phyloP scores from a whole-genome alignment of 2,329 filamentous ascomycete species.

The Ascomycota sp. region DNA sequence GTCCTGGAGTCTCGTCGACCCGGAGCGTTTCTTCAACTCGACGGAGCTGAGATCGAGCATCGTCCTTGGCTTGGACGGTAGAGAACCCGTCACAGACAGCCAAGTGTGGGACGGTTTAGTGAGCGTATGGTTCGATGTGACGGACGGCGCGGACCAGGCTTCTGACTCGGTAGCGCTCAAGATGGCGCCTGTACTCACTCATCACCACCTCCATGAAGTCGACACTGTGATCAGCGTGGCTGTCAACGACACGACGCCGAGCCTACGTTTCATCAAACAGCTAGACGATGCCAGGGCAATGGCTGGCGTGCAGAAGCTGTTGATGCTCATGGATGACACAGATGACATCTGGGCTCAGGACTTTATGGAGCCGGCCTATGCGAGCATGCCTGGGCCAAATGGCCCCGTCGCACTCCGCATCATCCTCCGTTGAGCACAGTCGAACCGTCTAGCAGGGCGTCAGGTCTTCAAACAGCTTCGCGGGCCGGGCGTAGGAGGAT shows the following conservation, averaged over 20 bases:
- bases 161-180: slow-evolving; percentile 1
- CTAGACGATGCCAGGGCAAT: not conserved
- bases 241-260: too few species aligned
- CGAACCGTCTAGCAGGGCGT: slow-evolving; percentile 7
- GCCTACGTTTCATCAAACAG: not conserved
- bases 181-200: slow-evolving; percentile 1
- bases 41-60: not conserved
- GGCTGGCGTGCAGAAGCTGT: not conserved
- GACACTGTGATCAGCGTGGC: not conserved
- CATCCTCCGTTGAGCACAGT: slow-evolving; percentile 10
- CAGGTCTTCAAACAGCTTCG: not conserved
- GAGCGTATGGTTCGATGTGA: slow-evolving; percentile 1
- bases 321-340: not conserved
- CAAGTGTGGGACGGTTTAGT: slow-evolving; percentile 1
- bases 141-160: not conserved
- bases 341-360: slow-evolving; percentile 15
- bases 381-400: slow-evolving; percentile 12
- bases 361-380: slow-evolving; percentile 13
- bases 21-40: not conserved
- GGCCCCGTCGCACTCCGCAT: slow-evolving; percentile 10
- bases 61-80: not conserved
- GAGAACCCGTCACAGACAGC: slow-evolving; percentile 12
- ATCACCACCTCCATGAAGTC: slow-evolving; percentile 1
- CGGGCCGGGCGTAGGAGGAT: slow-evolving; percentile 8
- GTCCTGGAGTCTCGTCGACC: slow-evolving; percentile 1